Conservation (phyloP, 1,284 basidiomycete genomes). For the Malassezia brasiliensis region DNA sequence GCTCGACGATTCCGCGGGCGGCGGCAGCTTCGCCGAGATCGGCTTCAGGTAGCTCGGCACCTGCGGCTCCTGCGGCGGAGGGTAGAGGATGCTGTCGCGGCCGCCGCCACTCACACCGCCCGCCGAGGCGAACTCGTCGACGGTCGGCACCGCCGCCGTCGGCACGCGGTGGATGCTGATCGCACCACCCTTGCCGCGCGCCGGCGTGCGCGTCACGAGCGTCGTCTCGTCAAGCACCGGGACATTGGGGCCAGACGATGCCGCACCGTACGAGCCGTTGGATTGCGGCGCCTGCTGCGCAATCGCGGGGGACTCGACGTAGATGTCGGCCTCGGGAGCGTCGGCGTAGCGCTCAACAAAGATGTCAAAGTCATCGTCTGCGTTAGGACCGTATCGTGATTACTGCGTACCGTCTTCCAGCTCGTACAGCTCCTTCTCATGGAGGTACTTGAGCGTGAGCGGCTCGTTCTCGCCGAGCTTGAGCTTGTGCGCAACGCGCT, state of each 20-base stretch:
- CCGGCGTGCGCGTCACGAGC: constrained; percentile 43
- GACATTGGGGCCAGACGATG: constrained; percentile 30
- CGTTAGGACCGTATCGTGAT: background rate
- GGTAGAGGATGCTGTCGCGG: constrained; percentile 46
- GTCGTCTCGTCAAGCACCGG: constrained; percentile 43
- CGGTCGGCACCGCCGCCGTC: constrained; percentile 29
- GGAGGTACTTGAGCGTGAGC: constrained; percentile 40
- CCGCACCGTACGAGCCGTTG: background rate
- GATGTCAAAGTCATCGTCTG: constrained; percentile 45
- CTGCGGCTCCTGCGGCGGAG: constrained; percentile 35
- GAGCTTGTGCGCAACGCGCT: constrained; percentile 39
- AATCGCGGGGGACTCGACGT: constrained; percentile 3
- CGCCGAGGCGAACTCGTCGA: constrained; percentile 41
- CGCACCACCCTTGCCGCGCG: constrained; percentile 39
- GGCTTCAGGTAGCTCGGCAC: constrained; percentile 35
- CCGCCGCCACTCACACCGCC: constrained; percentile 43
- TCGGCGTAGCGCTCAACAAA: constrained; percentile 40
- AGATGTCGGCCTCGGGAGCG: constrained; percentile 34
- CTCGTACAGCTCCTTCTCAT: constrained; percentile 32
- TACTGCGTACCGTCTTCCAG: constrained; percentile 37
- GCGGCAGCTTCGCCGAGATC: constrained; percentile 14
- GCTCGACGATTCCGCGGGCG: constrained; percentile 26
- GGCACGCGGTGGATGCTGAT: constrained; percentile 44
- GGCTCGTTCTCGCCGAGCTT: constrained; percentile 24
- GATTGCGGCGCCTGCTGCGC: background rate